Evolutionary conservation across 208 protist genomes (phyloP), one percentile per base, ranked within the genome.

Genomic region (Polymyxa betae): DNA sequence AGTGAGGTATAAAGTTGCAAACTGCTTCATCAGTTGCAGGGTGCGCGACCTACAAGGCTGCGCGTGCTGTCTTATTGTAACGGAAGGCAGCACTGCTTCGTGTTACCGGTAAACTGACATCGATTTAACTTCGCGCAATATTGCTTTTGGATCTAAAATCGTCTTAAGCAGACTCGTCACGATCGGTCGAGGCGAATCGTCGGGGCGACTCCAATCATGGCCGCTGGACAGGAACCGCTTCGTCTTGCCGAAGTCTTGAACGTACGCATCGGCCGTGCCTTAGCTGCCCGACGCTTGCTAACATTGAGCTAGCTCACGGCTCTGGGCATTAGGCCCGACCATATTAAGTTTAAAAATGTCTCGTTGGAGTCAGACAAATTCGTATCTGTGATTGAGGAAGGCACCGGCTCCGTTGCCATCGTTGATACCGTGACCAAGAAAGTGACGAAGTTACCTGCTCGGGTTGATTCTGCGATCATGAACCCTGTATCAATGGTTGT

Each of bases 301-400:
- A 35, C 5, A 20, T n/a, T 12, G 72, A 20, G 72, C 5, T 45
- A 96, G 93, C 90, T 96, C 38, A 88, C 87, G 16, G 89, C 91
- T 45, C 72, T 96, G 24, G 98, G 97, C 43, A 97, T 99, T 60
- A 95, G 95, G 66, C 94, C 96, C 0, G 95, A 95, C 54, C 94
- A 94, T 46, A 97, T 99, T 91, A 94, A 95, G 29, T 99, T 99
- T 92, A 96, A 97, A 54, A 98, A 96, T 38, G 95, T 99, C 72
- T 99, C 98, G 0, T 95, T 99, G 91, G 96, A 99, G 92, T 97
- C 96, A 87, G 98, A 99, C 82, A 98, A 98, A 93, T 99, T 97
- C 93, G 97, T 99, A 45, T 98, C 97, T 91, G 95, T 99, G 60
- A 95, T 98, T 54, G 92, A 93, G 46, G 90, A 93, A 82, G 90